A percentile compares a stretch with the other conserved stretches of the same genome.
Evolutionary conservation across 164 flowering plant species (phyloP).

Genomic region (Cinnamomum chago): DNA sequence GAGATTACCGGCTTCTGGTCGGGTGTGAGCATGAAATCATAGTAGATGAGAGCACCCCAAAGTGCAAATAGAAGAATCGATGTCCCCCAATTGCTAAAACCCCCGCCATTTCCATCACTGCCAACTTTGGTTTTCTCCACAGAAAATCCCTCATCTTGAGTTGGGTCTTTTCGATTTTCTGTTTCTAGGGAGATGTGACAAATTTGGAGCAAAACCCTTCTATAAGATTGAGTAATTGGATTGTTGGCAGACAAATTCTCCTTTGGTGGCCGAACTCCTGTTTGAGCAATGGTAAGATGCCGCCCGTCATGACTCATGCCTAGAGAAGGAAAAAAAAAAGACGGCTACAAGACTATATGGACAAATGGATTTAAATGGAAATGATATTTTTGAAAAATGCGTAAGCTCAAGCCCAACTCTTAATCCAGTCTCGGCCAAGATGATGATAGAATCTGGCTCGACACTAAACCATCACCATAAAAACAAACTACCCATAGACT

Average conservation of each 20-base stretch:
- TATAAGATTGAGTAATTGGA: not conserved
- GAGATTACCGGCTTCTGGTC: conserved; percentile 79
- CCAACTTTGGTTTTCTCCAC: conserved; percentile 15
- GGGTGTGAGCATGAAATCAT: conserved; percentile 76
- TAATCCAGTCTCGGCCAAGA: too few species aligned
- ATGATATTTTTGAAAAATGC: too few species aligned
- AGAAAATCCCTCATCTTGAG: conserved; percentile 19
- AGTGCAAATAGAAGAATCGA: conserved; percentile 66
- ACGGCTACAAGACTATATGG: too few species aligned
- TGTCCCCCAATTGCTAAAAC: conserved; percentile 71
- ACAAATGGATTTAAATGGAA: too few species aligned
- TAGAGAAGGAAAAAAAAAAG: too few species aligned
- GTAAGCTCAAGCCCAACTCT: too few species aligned
- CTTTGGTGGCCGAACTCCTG: too few species aligned
- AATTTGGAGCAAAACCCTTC: conserved; percentile 27
- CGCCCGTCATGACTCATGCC: too few species aligned
- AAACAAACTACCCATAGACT: too few species aligned
- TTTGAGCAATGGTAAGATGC: too few species aligned
- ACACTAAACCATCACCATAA: too few species aligned
- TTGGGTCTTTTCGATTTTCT: conserved; percentile 31
- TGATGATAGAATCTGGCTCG: too few species aligned
- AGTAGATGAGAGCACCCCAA: conserved; percentile 73
- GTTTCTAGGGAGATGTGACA: conserved; percentile 29
- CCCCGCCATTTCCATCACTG: conserved; percentile 27
- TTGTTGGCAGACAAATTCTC: conserved; percentile 4